Base-by-base conservation (phyloP, 129 eudicot species). In the Chrysanthemum makinoi region DNA sequence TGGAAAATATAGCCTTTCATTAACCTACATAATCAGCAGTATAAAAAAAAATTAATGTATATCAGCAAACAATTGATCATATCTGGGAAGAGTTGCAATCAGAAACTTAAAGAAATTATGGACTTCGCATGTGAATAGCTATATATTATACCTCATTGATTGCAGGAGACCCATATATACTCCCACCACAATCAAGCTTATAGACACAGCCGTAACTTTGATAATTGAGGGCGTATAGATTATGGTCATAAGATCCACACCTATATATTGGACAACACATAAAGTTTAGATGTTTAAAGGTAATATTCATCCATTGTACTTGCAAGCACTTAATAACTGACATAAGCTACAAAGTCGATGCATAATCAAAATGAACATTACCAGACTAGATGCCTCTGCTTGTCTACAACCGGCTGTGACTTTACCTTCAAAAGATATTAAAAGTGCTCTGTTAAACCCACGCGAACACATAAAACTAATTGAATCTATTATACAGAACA, bases 161-260 rank as follows among this genome's bases (percentile, higher is more conserved):
- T 44, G 75, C 95, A 74, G 98, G 98, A 58, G 96, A 85, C 33
- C 96, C 88, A 57, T 81, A 93, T 81, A 93, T 82, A 63, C 98
- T 93, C 16, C 98, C 98, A 68, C 87, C 88, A 62, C 95, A 87
- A 61, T 67, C 76, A 68, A 89, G 79, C 80, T 93, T 85, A 80
- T 75, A 85, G 49, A 82, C 72, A 63, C 98, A 93, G 49, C 79
- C 69, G 66, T 89, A 54, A 65, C 61, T 77, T 79, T 52, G 69
- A 81, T 93, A 87, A 81, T 89, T 83, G 79, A 93, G 91, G 69
- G 87, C 98, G 57, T 93, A 93, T 8, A 93, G 85, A 73, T 79
- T 73, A 69, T 82, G 96, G 71, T 93, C 98, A 72, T 93, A 84
- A 53, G 98, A 93, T 71, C 98, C 98, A 85, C 96, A 93, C 96